Conservation (phyloP, 2,329 filamentous ascomycete genomes). For the Davidsoniella eucalypti region DNA sequence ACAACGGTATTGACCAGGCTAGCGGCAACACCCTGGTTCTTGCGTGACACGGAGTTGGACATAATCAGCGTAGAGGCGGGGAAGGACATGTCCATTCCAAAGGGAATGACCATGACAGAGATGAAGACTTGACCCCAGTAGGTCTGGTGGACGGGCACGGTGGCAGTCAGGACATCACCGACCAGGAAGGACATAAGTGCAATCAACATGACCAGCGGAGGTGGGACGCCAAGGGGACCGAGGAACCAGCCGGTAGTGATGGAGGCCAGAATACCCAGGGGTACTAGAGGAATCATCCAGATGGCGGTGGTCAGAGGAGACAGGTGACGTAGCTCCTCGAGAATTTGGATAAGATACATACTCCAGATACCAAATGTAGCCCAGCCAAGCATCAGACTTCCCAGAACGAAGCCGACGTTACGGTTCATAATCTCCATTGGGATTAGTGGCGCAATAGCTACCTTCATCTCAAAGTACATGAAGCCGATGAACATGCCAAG, state of each 20-base stretch:
- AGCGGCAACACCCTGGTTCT: conserved; percentile 30
- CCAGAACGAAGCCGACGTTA: conserved; percentile 26
- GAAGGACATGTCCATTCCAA: conserved; percentile 51
- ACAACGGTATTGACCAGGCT: conserved; percentile 47
- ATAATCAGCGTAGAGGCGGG: conserved; percentile 45
- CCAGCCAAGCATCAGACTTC: conserved; percentile 37
- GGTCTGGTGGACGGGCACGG: conserved; percentile 34
- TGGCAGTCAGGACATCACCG: conserved; percentile 27
- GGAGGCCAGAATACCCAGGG: conserved; percentile 29
- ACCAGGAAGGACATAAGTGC: conserved; percentile 28
- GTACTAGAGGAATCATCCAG: conserved; percentile 27
- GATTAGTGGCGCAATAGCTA: conserved; percentile 35
- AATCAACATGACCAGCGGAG: conserved; percentile 27
- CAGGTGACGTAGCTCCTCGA: conserved; percentile 27
- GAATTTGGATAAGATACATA: conserved; percentile 34
- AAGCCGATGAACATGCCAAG: conserved; percentile 37
- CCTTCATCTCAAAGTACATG: conserved; percentile 34
- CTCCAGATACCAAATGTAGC: conserved; percentile 36
- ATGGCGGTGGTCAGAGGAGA: conserved; percentile 28
- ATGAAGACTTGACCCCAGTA: conserved; percentile 52
- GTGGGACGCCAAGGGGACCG: conserved; percentile 21
- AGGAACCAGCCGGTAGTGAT: conserved; percentile 28
- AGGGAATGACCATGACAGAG: conserved; percentile 38
- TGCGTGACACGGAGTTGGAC: conserved; percentile 31
- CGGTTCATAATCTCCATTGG: conserved; percentile 32